Evolutionary conservation across 1,284 basidiomycete genomes (phyloP).

Genomic region (Nidula niveotomentosa): DNA sequence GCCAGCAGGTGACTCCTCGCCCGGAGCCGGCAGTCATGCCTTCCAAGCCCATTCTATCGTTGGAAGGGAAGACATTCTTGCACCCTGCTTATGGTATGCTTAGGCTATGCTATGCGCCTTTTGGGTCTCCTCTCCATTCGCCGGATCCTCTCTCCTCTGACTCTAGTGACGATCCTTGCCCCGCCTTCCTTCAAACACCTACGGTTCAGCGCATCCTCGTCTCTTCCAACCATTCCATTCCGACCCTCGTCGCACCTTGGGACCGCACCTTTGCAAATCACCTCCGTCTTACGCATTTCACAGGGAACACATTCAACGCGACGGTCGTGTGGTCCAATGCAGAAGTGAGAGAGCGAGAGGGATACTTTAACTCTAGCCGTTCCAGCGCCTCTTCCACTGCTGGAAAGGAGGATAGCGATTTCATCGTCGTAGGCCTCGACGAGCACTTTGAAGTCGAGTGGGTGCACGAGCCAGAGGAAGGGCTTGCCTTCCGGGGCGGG

Average conservation of each 20-base stretch:
- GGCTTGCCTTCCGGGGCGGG: constrained; percentile 29
- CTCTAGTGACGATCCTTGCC: constrained; percentile 12
- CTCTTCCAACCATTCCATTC: constrained; percentile 16
- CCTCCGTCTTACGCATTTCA: constrained; percentile 30
- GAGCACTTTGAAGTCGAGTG: constrained; percentile 34
- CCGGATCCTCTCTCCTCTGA: not conserved
- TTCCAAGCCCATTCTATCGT: constrained; percentile 14
- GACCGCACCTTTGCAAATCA: constrained; percentile 31
- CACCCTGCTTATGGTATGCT: constrained; percentile 33
- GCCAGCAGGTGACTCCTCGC: constrained; percentile 16
- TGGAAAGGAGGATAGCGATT: constrained; percentile 15
- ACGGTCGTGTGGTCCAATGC: constrained; percentile 29
- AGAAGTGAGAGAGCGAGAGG: constrained; percentile 20
- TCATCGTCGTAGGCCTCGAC: constrained; percentile 28
- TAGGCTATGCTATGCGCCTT: constrained; percentile 20
- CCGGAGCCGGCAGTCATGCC: constrained; percentile 21
- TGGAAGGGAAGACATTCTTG: constrained; percentile 19
- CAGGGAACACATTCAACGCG: constrained; percentile 32
- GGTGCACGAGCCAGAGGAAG: constrained; percentile 22
- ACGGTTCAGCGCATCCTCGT: constrained; percentile 25
- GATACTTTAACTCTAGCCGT: constrained; percentile 2
- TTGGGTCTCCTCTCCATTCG: no score
- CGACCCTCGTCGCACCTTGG: constrained; percentile 30
- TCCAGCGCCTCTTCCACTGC: not conserved
- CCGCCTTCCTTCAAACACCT: constrained; percentile 14